Conservation (phyloP, 192 early-diverging fungal genomes). For the Rhizoclosmatium globosum region DNA sequence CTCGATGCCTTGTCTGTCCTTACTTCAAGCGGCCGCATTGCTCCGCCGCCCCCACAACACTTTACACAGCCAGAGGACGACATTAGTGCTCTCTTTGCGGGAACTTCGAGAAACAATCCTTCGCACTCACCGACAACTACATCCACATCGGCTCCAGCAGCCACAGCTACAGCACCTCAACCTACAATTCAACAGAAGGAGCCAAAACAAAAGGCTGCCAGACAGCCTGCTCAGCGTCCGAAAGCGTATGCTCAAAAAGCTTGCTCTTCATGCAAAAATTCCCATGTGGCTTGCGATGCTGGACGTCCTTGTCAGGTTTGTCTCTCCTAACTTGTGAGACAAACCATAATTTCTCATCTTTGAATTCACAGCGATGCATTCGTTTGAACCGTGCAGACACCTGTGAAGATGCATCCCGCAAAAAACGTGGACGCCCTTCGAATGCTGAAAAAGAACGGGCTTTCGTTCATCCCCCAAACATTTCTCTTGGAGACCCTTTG, state of each 20-base stretch:
- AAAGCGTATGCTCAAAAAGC: constrained; percentile 29
- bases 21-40: background rate
- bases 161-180: background rate
- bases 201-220: background rate
- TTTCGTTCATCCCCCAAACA: background rate
- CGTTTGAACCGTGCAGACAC: constrained; percentile 54
- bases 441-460: constrained; percentile 24
- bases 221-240: constrained; percentile 1
- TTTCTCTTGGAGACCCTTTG: background rate
- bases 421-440: constrained; percentile 60
- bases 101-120: background rate
- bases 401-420: constrained; percentile 58
- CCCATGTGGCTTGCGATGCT: constrained; percentile 48
- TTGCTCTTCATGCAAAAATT: constrained; percentile 35
- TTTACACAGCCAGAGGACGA: background rate
- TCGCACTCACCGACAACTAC: background rate
- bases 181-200: background rate
- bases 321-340: background rate
- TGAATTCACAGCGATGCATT: constrained; percentile 46
- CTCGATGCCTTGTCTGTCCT: background rate
- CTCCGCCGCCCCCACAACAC: background rate
- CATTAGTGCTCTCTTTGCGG: background rate
- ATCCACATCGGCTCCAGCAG: constrained; percentile 7
- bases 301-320: constrained; percentile 53
- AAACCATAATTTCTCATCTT: background rate